Conservation (phyloP, 2,329 filamentous ascomycete species). For the Ophiosphaerella narmari region DNA sequence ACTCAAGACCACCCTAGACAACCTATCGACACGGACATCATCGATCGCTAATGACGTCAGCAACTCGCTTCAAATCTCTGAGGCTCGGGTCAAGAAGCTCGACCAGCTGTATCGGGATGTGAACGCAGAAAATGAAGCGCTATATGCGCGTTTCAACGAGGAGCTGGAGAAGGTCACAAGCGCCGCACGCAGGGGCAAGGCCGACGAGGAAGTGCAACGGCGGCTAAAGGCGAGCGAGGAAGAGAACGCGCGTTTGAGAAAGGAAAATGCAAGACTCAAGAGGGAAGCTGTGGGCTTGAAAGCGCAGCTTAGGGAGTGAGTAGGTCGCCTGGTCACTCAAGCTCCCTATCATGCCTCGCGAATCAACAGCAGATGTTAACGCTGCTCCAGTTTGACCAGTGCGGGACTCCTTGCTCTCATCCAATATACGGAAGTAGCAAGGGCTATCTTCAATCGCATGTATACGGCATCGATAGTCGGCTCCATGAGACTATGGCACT, state of each 20-base stretch:
- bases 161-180: conserved; percentile 84
- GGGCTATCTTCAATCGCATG: conserved; percentile 10
- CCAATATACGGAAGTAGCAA: not conserved
- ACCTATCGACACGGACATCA: conserved; percentile 33
- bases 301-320: conserved; percentile 54
- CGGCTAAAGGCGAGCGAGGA: conserved; percentile 75
- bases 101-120: conserved; percentile 89
- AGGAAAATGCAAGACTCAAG: conserved; percentile 83
- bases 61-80: conserved; percentile 70
- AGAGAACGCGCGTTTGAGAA: conserved; percentile 76
- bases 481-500: conserved; percentile 7
- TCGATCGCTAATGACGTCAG: conserved; percentile 73
- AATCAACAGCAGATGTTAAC: not conserved
- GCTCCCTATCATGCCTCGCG: not conserved
- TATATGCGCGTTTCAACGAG: conserved; percentile 92
- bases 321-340: conserved; percentile 4
- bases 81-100: conserved; percentile 78
- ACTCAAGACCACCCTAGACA: conserved; percentile 56
- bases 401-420: not conserved
- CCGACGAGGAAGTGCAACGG: conserved; percentile 75
- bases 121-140: conserved; percentile 86
- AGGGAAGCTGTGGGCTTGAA: conserved; percentile 75
- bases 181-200: conserved; percentile 70
- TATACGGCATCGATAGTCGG: conserved; percentile 16
- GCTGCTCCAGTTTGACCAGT: not conserved